phyloP scores from a whole-genome alignment of 208 protist species.

The Trypanosoma cruzi region DNA sequence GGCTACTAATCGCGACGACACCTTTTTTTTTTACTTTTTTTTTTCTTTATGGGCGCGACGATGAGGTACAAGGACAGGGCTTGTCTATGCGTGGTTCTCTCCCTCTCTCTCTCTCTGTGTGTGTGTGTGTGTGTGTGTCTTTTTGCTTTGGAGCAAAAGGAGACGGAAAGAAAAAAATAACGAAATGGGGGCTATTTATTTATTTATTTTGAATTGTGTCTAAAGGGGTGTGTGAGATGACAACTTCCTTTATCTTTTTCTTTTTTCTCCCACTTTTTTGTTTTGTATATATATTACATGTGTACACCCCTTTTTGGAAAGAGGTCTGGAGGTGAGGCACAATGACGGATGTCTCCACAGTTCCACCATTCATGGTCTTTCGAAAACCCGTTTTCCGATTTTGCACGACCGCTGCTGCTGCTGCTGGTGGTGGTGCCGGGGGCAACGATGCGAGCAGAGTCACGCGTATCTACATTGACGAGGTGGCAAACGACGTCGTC shows the following conservation, averaged over 20 bases:
- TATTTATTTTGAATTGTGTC: too few relatives aligned
- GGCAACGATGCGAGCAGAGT: slow-evolving; percentile 10
- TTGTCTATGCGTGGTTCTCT: too few relatives aligned
- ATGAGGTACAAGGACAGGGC: too few relatives aligned
- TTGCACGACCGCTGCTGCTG: not conserved
- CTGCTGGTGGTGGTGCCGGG: not conserved
- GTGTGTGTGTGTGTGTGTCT: too few relatives aligned
- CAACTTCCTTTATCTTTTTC: slow-evolving; percentile 7
- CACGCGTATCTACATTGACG: slow-evolving; percentile 42
- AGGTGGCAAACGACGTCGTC: slow-evolving; percentile 57
- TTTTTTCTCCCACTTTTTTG: slow-evolving; percentile 15
- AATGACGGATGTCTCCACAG: slow-evolving; percentile 30
- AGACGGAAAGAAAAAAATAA: too few relatives aligned
- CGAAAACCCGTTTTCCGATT: slow-evolving; percentile 34
- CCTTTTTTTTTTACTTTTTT: too few relatives aligned
- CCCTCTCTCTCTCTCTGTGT: too few relatives aligned
- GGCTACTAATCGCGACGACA: slow-evolving; percentile 63
- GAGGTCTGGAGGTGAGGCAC: not conserved
- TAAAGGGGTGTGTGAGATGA: not conserved
- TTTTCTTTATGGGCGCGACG: too few relatives aligned
- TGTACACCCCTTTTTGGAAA: not conserved
- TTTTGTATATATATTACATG: not conserved
- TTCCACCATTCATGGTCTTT: slow-evolving; percentile 38
- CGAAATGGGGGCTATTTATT: too few relatives aligned
- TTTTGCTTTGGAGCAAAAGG: too few relatives aligned